Conservation (phyloP, 106 monocot genomes). For the Acorus calamus region DNA sequence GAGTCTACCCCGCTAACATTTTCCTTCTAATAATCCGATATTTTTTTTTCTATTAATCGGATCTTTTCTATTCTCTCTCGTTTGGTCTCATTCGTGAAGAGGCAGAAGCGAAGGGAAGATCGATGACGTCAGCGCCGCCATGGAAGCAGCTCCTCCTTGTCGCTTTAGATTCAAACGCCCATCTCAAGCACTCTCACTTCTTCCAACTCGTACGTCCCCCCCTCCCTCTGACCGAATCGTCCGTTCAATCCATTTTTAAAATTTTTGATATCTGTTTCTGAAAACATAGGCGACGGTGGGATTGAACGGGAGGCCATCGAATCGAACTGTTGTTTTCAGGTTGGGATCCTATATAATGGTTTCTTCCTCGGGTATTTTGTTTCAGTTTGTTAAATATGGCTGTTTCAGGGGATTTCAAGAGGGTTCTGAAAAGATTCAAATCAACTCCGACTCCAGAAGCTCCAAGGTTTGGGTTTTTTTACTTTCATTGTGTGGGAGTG, state of each 20-base stretch:
- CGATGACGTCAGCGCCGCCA: too few relatives aligned
- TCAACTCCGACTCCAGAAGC: conserved; percentile 66
- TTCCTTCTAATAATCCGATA: too few relatives aligned
- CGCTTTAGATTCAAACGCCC: too few relatives aligned
- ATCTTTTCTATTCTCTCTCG: too few relatives aligned
- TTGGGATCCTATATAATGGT: background rate
- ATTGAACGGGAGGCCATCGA: conserved; percentile 48
- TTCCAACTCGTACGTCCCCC: background rate
- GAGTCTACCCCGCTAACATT: too few relatives aligned
- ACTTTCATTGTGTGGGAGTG: background rate
- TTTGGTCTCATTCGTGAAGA: too few relatives aligned
- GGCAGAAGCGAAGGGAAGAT: too few relatives aligned
- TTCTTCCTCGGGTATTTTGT: background rate
- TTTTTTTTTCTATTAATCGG: too few relatives aligned
- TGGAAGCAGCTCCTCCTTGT: too few relatives aligned
- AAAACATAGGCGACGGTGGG: conserved; percentile 53
- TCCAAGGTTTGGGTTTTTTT: conserved; percentile 31
- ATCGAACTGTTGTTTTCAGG: conserved; percentile 91
- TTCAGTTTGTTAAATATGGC: background rate
- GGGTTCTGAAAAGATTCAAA: conserved; percentile 49
- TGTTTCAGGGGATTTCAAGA: conserved; percentile 54
- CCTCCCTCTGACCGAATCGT: too few relatives aligned
- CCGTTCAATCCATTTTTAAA: too few relatives aligned
- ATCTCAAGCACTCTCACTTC: background rate
- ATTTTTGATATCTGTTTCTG: background rate